Evolutionary conservation across 1,284 basidiomycete species (phyloP).

Genomic region (Rhodotorula sp.): DNA sequence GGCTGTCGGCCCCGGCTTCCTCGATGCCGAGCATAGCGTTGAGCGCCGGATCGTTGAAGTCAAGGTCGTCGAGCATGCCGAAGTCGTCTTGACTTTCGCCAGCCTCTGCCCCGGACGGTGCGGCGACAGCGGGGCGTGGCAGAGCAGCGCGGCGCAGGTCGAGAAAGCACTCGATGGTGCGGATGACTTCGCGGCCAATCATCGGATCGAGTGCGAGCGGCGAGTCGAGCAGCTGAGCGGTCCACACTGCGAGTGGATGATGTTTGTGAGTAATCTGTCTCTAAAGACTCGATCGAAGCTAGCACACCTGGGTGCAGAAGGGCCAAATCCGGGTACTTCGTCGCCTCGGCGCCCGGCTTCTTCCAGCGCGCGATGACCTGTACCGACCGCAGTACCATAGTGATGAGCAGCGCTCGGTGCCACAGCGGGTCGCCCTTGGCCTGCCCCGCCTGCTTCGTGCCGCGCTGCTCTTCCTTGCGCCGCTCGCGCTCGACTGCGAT

Average conservation of each 20-base stretch:
- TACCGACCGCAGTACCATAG: slow-evolving; percentile 34
- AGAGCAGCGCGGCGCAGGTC: slow-evolving; percentile 59
- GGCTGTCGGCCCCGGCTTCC: neutral
- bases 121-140: slow-evolving; percentile 50
- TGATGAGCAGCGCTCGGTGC: slow-evolving; percentile 30
- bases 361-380: slow-evolving; percentile 20
- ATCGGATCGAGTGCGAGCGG: slow-evolving; percentile 56
- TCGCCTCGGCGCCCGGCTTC: neutral
- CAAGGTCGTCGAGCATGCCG: slow-evolving; percentile 57
- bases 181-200: slow-evolving; percentile 62
- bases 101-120: no score
- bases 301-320: slow-evolving; percentile 63
- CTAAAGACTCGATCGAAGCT: neutral
- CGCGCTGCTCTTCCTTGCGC: slow-evolving; percentile 18
- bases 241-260: slow-evolving; percentile 59
- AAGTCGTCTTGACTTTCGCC: slow-evolving; percentile 73
- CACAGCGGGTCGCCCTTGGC: slow-evolving; percentile 20
- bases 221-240: slow-evolving; percentile 62
- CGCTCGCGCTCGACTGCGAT: slow-evolving; percentile 45
- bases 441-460: neutral
- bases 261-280: neutral
- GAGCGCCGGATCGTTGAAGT: slow-evolving; percentile 63
- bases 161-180: slow-evolving; percentile 66
- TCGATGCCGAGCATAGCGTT: slow-evolving; percentile 59
- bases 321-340: slow-evolving; percentile 65